These are phyloP conservation scores for Dillenia turbinata DNA, from an alignment of 164 flowering plant species.

Conservation along the genomic window DNA sequence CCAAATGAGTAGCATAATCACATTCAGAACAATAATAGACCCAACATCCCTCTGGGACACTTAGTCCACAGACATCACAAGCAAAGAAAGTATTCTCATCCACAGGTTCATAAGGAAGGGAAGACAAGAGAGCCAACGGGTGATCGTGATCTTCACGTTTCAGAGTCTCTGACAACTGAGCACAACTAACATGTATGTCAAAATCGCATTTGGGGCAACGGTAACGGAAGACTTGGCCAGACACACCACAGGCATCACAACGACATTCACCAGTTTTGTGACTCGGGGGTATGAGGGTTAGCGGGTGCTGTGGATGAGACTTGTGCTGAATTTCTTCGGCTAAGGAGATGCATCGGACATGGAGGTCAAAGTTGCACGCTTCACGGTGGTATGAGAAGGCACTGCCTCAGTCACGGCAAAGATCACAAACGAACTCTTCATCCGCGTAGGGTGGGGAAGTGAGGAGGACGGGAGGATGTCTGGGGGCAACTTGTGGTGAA, in stretches of 20 bases:
- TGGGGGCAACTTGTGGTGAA: neutral
- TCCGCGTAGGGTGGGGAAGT: neutral
- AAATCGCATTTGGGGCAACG: slow-evolving; percentile 12
- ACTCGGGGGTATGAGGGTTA: slow-evolving; percentile 7
- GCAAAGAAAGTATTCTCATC: neutral
- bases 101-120: neutral
- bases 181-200: slow-evolving; percentile 18
- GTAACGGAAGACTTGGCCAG: slow-evolving; percentile 10
- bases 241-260: slow-evolving; percentile 7
- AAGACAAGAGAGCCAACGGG: slow-evolving; percentile 1
- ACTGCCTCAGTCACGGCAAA: neutral
- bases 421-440: neutral
- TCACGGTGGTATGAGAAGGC: neutral
- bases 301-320: slow-evolving; percentile 17
- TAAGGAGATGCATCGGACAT: slow-evolving; percentile 10
- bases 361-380: slow-evolving; percentile 13
- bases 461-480: neutral
- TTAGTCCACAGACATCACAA: slow-evolving; percentile 7
- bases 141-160: slow-evolving; percentile 10
- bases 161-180: slow-evolving; percentile 10
- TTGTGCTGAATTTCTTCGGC: slow-evolving; percentile 9
- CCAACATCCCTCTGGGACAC: slow-evolving; percentile 8
- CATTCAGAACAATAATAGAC: slow-evolving; percentile 15
- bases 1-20: slow-evolving; percentile 12
- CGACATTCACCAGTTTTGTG: slow-evolving; percentile 8